Conservation (phyloP, 352 stramenopile genomes). For the Globisporangium cystogenes region DNA sequence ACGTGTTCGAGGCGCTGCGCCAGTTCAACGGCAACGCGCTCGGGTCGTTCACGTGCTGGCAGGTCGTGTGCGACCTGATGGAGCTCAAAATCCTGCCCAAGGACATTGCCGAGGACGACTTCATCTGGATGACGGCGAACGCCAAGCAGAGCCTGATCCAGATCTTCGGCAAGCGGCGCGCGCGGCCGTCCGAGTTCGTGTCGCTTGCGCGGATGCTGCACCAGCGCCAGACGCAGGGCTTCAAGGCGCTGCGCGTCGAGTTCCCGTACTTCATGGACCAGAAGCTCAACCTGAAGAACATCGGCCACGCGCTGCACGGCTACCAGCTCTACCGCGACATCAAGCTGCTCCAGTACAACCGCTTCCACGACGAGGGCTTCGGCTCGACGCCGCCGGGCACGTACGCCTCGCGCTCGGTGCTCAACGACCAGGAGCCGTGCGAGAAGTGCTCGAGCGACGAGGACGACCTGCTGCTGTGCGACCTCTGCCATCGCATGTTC, state of each 20-base stretch:
- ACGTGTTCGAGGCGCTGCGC: slow-evolving; percentile 58
- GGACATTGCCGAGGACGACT: slow-evolving; percentile 55
- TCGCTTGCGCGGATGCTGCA: slow-evolving; percentile 61
- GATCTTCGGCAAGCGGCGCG: slow-evolving; percentile 77
- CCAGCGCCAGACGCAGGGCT: slow-evolving; percentile 71
- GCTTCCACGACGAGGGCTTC: slow-evolving; percentile 60
- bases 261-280: slow-evolving; percentile 80
- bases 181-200: slow-evolving; percentile 61
- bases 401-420: slow-evolving; percentile 68
- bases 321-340: slow-evolving; percentile 85
- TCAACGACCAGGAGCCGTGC: slow-evolving; percentile 72
- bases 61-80: slow-evolving; percentile 75
- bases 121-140: slow-evolving; percentile 75
- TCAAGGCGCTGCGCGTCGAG: slow-evolving; percentile 73
- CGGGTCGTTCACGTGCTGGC: slow-evolving; percentile 86
- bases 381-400: slow-evolving; percentile 43
- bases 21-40: slow-evolving; percentile 66
- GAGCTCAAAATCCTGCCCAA: slow-evolving; percentile 65
- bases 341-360: slow-evolving; percentile 69
- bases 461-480: slow-evolving; percentile 67
- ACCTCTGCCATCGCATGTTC: slow-evolving; percentile 82
- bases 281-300: slow-evolving; percentile 81
- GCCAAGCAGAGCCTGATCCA: slow-evolving; percentile 77
- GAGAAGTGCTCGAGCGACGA: slow-evolving; percentile 68
- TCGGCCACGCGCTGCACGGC: slow-evolving; percentile 70